A percentile compares a stretch with the other conserved stretches of the same genome.
Conservation (phyloP, 164 flowering plant genomes). For the Cinnamomum chago region DNA sequence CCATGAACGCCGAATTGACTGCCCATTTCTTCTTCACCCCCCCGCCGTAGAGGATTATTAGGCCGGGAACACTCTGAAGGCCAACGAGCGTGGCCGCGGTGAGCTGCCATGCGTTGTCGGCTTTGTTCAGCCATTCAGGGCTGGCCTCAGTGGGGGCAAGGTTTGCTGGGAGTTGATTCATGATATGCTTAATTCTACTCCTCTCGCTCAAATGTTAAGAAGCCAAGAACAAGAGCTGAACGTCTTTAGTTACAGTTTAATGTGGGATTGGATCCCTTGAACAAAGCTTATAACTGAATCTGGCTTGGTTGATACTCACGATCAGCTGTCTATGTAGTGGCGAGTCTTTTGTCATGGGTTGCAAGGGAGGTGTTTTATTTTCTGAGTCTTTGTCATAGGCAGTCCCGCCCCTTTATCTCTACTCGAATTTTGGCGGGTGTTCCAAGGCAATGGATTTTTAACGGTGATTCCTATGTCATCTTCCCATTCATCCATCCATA, state of each 20-base stretch:
- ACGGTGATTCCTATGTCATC: constrained; percentile 11
- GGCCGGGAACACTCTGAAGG: constrained; percentile 43
- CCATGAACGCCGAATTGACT: constrained; percentile 41
- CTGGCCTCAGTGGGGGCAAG: constrained; percentile 20
- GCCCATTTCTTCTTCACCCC: constrained; percentile 48
- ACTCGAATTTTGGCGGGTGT: constrained; percentile 12
- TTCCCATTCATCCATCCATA: not conserved
- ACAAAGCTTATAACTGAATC: not conserved
- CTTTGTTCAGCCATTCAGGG: constrained; percentile 46
- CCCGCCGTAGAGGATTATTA: constrained; percentile 36
- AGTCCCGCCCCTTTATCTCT: not conserved
- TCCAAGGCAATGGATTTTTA: constrained; percentile 3
- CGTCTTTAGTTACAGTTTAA: constrained; percentile 1
- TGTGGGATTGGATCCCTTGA: not conserved
- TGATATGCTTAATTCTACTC: not conserved
- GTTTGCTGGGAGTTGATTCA: constrained; percentile 17
- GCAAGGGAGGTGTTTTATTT: not conserved
- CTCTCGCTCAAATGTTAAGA: not conserved
- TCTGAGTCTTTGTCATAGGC: not conserved
- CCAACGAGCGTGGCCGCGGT: constrained; percentile 44
- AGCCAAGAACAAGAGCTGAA: not conserved
- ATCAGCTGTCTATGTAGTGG: constrained; percentile 18
- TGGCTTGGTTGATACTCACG: constrained; percentile 26
- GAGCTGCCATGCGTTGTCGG: constrained; percentile 44
- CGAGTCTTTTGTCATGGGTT: constrained; percentile 4